Base-by-base conservation (phyloP, 176 grass and related monocot genomes). In the Echinochloa phyllopogon region DNA sequence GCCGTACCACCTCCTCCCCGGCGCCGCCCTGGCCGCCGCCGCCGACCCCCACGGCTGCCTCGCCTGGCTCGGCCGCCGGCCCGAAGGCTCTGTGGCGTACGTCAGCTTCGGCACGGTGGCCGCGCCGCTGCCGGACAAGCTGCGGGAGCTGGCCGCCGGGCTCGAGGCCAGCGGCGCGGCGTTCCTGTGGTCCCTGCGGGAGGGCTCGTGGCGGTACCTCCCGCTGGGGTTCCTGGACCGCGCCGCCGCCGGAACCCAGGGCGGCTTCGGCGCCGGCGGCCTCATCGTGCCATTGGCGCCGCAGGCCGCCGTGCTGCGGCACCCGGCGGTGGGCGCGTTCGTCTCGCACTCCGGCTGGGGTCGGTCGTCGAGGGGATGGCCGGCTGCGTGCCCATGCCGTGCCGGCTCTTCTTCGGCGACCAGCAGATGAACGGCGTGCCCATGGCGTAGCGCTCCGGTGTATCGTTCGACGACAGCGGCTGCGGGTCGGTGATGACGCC, bases 401-500 rank as follows among this genome's bases (percentile, higher is more conserved):
- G 91, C 85, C 77, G 87, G 1, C 91, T 88, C 1, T 85, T 90
- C 77, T 87, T 90, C 65, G 88, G 85, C 8, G 91, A 93, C 81
- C 91, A 93, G 24, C 52, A 2, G 24, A 84, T 85, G 76, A 87
- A 87, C 36, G 91, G 91, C 38, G 78, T n/a, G n/a, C n/a, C 77
- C 2, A 58, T 88, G 53, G 43, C 71, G 6, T 90, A 77, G 91
- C 18, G 81, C 40, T 61, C 87, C 57, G 91, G 91, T 24, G 23
- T 49, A 29, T 65, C 21, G 48, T 74, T 90, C 59, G 29, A 2
- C 29, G 29, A n/a, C n/a, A n/a, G n/a, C n/a, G n/a, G n/a, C n/a
- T n/a, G 66, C 53, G 2, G 59, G 13, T 40, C 75, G 17, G 57
- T 87, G 60, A 64, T 87, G 60, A 87, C 72, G 16, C 70, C 86